phyloP scores from a whole-genome alignment of 2,329 filamentous ascomycete species.

The Diaporthe longicolla region DNA sequence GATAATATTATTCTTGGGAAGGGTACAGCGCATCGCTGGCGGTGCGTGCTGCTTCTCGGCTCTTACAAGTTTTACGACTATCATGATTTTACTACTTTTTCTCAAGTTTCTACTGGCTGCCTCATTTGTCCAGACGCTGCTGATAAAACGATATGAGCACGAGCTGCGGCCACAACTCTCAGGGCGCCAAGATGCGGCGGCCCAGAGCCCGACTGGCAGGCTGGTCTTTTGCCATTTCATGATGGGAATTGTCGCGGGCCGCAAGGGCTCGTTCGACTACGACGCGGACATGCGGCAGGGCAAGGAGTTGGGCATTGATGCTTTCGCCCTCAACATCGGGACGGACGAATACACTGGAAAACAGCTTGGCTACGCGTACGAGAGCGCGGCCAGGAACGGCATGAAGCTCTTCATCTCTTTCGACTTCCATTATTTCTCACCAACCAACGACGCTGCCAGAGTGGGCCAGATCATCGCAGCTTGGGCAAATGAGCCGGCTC shows the following conservation, averaged over 20 bases:
- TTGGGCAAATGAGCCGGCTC: constrained; percentile 59
- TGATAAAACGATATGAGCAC: constrained; percentile 27
- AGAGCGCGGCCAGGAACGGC: constrained; percentile 59
- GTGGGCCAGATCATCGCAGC: constrained; percentile 62
- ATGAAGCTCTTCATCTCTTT: constrained; percentile 72
- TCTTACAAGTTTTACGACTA: background rate
- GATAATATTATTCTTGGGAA: constrained; percentile 8
- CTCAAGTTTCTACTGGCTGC: constrained; percentile 31
- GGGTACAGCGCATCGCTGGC: constrained; percentile 23
- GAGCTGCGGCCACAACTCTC: constrained; percentile 9
- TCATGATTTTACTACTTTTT: constrained; percentile 38
- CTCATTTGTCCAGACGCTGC: constrained; percentile 26
- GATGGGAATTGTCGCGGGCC: constrained; percentile 42
- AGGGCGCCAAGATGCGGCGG: constrained; percentile 23
- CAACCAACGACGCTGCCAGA: constrained; percentile 51
- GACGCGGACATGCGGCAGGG: constrained; percentile 42
- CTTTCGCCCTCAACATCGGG: constrained; percentile 51
- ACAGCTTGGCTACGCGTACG: constrained; percentile 63
- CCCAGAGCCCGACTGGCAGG: constrained; percentile 34
- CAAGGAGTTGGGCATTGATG: constrained; percentile 48
- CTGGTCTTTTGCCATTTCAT: constrained; percentile 43
- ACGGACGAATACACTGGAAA: constrained; percentile 57
- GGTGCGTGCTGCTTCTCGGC: background rate
- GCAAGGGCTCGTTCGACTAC: constrained; percentile 41
- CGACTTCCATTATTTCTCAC: constrained; percentile 51